Conservation (phyloP, 257 asterid genomes). For the Hygrophila difformis region DNA sequence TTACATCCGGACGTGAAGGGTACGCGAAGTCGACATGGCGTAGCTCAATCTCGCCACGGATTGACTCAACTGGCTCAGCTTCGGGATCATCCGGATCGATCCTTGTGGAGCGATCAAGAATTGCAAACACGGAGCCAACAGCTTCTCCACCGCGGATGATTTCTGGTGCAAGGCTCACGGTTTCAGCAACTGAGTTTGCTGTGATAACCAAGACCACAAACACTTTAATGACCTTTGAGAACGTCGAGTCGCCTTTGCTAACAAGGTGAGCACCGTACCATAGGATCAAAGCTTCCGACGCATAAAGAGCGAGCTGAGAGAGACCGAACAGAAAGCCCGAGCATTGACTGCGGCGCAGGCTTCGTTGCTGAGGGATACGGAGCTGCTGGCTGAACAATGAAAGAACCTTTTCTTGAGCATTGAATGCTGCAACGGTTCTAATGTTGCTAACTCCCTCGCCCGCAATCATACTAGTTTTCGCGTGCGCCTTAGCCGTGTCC, state of each 20-base stretch:
- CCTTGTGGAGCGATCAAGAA: constrained; percentile 75
- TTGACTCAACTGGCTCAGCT: constrained; percentile 53
- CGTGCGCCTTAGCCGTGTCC: constrained; percentile 96
- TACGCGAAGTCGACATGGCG: constrained; percentile 90
- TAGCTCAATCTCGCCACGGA: constrained; percentile 90
- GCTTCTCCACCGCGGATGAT: constrained; percentile 95
- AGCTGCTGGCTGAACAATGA: constrained; percentile 68
- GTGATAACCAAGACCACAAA: constrained; percentile 86
- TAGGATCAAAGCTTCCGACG: constrained; percentile 83
- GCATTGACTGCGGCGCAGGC: constrained; percentile 65
- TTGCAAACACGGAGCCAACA: constrained; percentile 78
- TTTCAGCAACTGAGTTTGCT: constrained; percentile 92
- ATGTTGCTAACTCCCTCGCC: constrained; percentile 99
- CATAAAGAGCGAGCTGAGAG: constrained; percentile 95
- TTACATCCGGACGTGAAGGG: constrained; percentile 86
- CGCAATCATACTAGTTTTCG: constrained; percentile 95
- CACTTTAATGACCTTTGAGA: constrained; percentile 90
- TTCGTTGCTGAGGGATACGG: constrained; percentile 54
- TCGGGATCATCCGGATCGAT: constrained; percentile 87
- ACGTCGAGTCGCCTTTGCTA: constrained; percentile 64
- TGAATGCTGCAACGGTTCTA: constrained; percentile 89
- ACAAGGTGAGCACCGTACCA: constrained; percentile 97
- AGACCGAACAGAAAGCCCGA: constrained; percentile 82
- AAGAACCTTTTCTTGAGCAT: constrained; percentile 77
- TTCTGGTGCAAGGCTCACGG: constrained; percentile 94